Base-by-base conservation (phyloP, 2,329 filamentous ascomycete species). In the Paramyrothecium sp. region DNA sequence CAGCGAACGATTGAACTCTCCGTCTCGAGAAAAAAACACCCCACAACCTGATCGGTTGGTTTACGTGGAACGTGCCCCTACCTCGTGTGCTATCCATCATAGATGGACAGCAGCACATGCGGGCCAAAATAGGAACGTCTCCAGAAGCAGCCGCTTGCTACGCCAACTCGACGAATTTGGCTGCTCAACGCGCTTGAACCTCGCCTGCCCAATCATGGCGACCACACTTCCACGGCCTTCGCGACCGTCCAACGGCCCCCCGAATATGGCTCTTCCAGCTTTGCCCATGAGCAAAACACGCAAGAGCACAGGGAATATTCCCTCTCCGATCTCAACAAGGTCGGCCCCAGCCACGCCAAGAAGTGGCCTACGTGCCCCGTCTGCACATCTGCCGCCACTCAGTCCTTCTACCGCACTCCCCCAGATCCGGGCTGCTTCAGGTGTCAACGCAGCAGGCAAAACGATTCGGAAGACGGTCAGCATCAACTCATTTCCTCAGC, bases 401-500 rank as follows among this genome's bases (percentile, higher is more conserved):
- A 80, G 82, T 44, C 79, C 83, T 30, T 77, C 80, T 11, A 80
- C 82, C 5, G 78, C 80, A 53, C 73, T 88, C 12, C 82, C 85
- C 5, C 79, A 84, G 17, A 77, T 84, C 19, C 84, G 83, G 58
- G 78, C 82, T 2, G 73, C 80, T 7, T 80, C 85, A 10, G 78
- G 78, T 38, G 75, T 86, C 16, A 87, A 84, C 60, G 78, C 78
- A 33, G 78, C 84, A 5, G 85, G 86, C 23, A 93, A 88, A 72
- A 86, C 88, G 1, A 75, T 97, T 56, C 87, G 92, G 60, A 96
- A 96, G 75, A 90, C 90, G 1, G 89, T 96, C 67, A 97, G 93
- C 80, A 96, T 97, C 68, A 94, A 93, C 69, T 89, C 92, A 1
- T 97, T 98, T 69, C 94, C 94, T 30, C 90, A 96, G 62, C 94